These are phyloP conservation scores for Daldinia concentrica DNA, from an alignment of 495 filamentous ascomycete genomes.

Conservation along the genomic window DNA sequence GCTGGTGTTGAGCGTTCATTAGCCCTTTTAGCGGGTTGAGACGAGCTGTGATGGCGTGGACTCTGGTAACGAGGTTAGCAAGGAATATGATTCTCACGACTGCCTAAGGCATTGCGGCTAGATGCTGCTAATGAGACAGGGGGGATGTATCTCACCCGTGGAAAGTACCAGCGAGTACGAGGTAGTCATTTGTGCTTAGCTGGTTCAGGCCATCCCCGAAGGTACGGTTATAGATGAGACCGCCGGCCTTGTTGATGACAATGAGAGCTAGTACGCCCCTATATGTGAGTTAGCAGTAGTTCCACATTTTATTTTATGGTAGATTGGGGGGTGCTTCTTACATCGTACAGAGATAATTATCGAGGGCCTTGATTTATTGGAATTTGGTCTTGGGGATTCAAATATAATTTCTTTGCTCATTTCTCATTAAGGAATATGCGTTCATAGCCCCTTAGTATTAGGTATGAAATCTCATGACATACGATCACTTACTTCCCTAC, in stretches of 20 bases:
- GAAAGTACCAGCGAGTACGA: slow-evolving; percentile 97
- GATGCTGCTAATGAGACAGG: slow-evolving; percentile 9
- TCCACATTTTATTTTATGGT: neutral
- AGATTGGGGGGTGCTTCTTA: slow-evolving; percentile 8
- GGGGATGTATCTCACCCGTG: slow-evolving; percentile 70
- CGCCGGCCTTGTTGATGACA: slow-evolving; percentile 98
- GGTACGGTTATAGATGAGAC: slow-evolving; percentile 92
- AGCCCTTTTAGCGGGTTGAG: slow-evolving; percentile 67
- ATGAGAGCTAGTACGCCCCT: slow-evolving; percentile 95
- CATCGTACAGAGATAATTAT: slow-evolving; percentile 17
- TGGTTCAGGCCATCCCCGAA: slow-evolving; percentile 86
- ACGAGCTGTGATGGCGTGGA: slow-evolving; percentile 90
- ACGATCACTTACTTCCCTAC: neutral
- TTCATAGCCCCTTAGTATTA: neutral
- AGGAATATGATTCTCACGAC: neutral
- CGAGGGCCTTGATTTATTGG: neutral
- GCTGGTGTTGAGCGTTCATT: slow-evolving; percentile 46
- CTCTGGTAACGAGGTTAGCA: slow-evolving; percentile 52
- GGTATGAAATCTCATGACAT: slow-evolving; percentile 6
- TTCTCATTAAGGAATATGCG: slow-evolving; percentile 3
- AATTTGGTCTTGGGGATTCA: neutral
- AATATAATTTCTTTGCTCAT: slow-evolving; percentile 15
- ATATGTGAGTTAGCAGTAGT: slow-evolving; percentile 23
- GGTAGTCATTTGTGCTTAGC: slow-evolving; percentile 90
- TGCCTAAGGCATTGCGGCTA: neutral